Conservation (phyloP, 176 grass and related monocot genomes). For the Hordeum vulgare region MorexV3_pseudomolecules_assembly NC_058520.1:528897334-528897833, state of each 20-base stretch:
- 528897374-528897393: constrained; percentile 30
- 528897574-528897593: constrained; percentile 2
- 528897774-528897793: too few species aligned
- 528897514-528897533: background rate
- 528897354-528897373: constrained; percentile 24
- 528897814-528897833: too few species aligned
- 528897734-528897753: background rate
- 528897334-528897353: constrained; percentile 1
- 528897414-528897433: constrained; percentile 3
- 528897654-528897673: background rate
- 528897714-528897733: background rate
- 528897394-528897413: constrained; percentile 31
- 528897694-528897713: background rate
- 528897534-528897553: background rate
- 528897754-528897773: too few species aligned
- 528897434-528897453: background rate
- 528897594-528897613: background rate
- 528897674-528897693: background rate
- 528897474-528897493: constrained; percentile 10
- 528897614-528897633: background rate
- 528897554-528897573: constrained; percentile 11
- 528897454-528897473: background rate
- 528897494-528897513: constrained; percentile 6
- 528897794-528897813: too few species aligned
- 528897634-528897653: background rate